phyloP scores from a whole-genome alignment of 495 filamentous ascomycete species.

The Tricharina praecox region DNA sequence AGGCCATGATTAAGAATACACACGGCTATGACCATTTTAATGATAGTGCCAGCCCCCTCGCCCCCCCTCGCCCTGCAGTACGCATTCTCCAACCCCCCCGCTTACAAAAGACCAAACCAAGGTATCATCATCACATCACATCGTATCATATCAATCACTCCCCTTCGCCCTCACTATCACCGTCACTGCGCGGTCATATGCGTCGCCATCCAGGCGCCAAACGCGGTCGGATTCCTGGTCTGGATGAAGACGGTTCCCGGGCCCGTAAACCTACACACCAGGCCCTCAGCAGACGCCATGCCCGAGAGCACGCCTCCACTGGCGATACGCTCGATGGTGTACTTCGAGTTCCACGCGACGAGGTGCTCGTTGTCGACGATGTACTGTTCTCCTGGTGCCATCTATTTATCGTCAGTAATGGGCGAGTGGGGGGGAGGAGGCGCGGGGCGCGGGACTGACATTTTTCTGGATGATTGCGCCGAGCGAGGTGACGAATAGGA shows the following conservation, averaged over 20 bases:
- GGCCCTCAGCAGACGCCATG: conserved; percentile 61
- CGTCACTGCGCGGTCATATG: conserved; percentile 18
- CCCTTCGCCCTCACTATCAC: background rate
- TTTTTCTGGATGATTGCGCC: conserved; percentile 94
- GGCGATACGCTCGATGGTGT: conserved; percentile 71
- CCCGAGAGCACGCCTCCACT: conserved; percentile 76
- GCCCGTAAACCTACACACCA: conserved; percentile 85
- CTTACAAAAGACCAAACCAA: too few species aligned
- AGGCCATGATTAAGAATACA: too few species aligned
- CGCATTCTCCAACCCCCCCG: too few species aligned
- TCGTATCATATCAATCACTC: too few species aligned
- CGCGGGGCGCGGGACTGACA: conserved; percentile 33
- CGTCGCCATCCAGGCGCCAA: conserved; percentile 35
- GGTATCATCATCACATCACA: too few species aligned
- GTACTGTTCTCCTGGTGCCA: conserved; percentile 58
- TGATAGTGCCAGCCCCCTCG: too few species aligned
- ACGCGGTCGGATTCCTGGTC: conserved; percentile 62
- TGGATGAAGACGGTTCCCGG: conserved; percentile 89
- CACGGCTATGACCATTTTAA: too few species aligned
- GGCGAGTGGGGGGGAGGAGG: background rate
- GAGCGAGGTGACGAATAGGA: conserved; percentile 80
- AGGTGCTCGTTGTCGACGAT: conserved; percentile 91
- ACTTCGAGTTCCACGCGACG: conserved; percentile 95
- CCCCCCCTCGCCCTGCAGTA: too few species aligned
- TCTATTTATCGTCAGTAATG: conserved; percentile 1